A percentile compares a stretch with the other conserved stretches of the same genome.
phyloP scores from a whole-genome alignment of 805 yeast genomes.

The Pichia phayaonensis region DNA sequence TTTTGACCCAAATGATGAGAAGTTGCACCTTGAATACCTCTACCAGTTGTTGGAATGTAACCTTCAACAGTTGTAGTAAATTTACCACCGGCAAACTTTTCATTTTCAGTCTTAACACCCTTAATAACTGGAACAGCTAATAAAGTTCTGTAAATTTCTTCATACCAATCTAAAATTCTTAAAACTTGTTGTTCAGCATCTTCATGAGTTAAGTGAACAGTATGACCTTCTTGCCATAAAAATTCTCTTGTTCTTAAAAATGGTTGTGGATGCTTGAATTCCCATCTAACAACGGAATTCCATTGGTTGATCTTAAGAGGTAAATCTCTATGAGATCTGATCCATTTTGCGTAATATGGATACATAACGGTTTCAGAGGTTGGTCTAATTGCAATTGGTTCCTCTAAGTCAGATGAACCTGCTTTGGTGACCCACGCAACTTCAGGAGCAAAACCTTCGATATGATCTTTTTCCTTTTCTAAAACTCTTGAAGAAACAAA shows the following conservation, averaged over 20 bases:
- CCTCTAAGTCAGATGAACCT: constrained; percentile 89
- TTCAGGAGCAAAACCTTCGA: constrained; percentile 99
- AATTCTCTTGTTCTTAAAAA: constrained; percentile 98
- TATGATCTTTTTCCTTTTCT: constrained; percentile 96
- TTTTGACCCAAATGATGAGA: constrained; percentile 97
- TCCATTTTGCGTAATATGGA: constrained; percentile 99
- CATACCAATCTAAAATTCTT: constrained; percentile 80
- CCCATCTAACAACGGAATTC: constrained; percentile 99
- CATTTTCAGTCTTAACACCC: constrained; percentile 95
- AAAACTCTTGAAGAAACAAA: constrained; percentile 88
- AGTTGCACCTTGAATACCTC: constrained; percentile 99
- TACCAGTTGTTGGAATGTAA: constrained; percentile 94
- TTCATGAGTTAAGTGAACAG: constrained; percentile 82
- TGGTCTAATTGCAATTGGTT: constrained; percentile 98
- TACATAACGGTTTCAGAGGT: constrained; percentile 99
- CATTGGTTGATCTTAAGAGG: constrained; percentile 96
- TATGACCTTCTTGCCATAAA: constrained; percentile 99
- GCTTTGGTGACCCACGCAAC: constrained; percentile 99
- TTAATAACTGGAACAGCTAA: constrained; percentile 96
- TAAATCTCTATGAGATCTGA: constrained; percentile 95
- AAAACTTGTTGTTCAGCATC: constrained; percentile 80
- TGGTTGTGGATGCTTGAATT: constrained; percentile 99
- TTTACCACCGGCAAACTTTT: constrained; percentile 96
- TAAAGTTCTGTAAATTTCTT: constrained; percentile 77
- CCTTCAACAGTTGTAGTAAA: constrained; percentile 96